These are phyloP conservation scores for Fagopyrum tataricum DNA, from an alignment of 148 eudicot species.

Conservation along the genomic window DNA sequence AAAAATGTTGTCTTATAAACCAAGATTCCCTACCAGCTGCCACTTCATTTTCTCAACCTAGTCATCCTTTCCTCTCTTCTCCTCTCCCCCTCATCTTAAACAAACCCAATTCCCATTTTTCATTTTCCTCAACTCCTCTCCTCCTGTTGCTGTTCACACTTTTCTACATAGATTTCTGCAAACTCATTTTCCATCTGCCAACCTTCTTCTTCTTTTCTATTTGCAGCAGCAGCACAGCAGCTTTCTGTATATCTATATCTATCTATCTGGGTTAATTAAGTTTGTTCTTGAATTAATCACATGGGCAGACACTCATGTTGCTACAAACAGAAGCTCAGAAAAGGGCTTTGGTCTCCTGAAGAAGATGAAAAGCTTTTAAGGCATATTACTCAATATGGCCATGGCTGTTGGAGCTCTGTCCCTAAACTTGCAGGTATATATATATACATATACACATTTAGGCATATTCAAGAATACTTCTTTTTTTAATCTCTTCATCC, in stretches of 20 bases:
- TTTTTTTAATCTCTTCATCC: too few relatives aligned
- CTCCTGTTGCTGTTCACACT: background rate
- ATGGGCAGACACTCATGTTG: constrained; percentile 96
- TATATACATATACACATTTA: background rate
- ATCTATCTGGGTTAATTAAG: background rate
- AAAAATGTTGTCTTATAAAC: constrained; percentile 46
- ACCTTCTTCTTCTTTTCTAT: background rate
- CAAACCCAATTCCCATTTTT: constrained; percentile 14
- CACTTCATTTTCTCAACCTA: constrained; percentile 55
- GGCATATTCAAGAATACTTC: too few relatives aligned
- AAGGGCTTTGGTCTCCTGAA: constrained; percentile 98
- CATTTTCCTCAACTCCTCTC: constrained; percentile 14
- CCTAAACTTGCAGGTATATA: constrained; percentile 83
- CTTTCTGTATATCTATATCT: background rate
- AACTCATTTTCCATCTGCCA: constrained; percentile 6
- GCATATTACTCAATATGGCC: constrained; percentile 75
- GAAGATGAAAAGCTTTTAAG: constrained; percentile 93
- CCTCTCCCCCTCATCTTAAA: background rate
- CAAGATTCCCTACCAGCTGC: constrained; percentile 65
- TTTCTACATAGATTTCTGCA: constrained; percentile 12
- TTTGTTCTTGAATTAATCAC: background rate
- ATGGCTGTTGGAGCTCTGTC: constrained; percentile 98
- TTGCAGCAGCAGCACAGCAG: background rate
- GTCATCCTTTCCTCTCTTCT: constrained; percentile 23
- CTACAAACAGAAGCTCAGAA: constrained; percentile 84